Base-by-base conservation (phyloP, 2,329 filamentous ascomycete genomes). In the Paraphoma chrysanthemicola region DNA sequence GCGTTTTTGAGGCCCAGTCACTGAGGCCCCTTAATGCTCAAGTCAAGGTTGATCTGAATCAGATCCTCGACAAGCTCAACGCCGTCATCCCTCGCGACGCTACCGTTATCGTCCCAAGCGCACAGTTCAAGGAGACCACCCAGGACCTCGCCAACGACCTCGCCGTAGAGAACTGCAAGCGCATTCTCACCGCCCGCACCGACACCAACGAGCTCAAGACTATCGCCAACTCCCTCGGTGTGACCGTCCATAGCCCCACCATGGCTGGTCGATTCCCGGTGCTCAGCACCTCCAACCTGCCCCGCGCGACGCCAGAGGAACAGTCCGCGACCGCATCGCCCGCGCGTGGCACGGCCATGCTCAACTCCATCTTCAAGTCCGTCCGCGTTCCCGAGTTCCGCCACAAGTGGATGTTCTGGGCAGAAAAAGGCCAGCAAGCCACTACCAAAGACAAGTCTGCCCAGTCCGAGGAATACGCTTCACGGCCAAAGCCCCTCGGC, bases 261-360 rank as follows among this genome's bases (percentile, higher is more conserved):
- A 75, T 76, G 72, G 65, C 70, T 33, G 60, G 67, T 45, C 70
- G 72, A 48, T 68, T 77, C 54, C 75, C 73, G 48, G 60, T 63
- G 48, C 70, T 78, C 48, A 70, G 58, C 64, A 78, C 76, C 53
- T 72, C 68, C 16, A 62, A 73, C 72, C 83, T 91, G 56, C 87
- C 89, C 31, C 80, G 81, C 55, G 82, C 89, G 56, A 84, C 85
- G 54, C 83, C 88, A 72, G 82, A 82, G 74, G 82, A 83, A 64
- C 83, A 85, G 60, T 79, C 84, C 46, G 86, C 85, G 71, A 88
- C 86, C 42, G 81, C 83, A 62, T 91, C 90, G 9, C 90, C 90
- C 28, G 89, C 90, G 53, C 88, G 90, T 69, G 90, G 91, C 76
- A 88, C 90, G 77, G 90, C 90, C 54, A 93, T 93, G 87, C 88